Evolutionary conservation across 1,284 basidiomycete genomes (phyloP).

Genomic region (Gastroboletus turbinatus): DNA sequence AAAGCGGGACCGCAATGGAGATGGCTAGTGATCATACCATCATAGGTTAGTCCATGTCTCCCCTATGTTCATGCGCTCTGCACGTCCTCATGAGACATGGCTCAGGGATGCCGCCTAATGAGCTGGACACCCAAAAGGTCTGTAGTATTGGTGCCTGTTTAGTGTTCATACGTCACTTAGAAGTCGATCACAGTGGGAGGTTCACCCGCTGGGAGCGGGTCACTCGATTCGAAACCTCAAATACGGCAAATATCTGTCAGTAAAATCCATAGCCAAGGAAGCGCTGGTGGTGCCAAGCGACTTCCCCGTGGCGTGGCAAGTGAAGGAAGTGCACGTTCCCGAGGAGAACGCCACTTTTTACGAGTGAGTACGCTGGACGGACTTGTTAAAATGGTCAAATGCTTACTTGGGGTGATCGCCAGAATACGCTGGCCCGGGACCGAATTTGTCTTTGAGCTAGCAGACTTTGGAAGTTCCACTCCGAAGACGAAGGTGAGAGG

Average conservation of each 20-base stretch:
- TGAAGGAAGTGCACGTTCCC: slow-evolving; percentile 23
- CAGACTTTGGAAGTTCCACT: slow-evolving; percentile 24
- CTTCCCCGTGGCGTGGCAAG: slow-evolving; percentile 31
- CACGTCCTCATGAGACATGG: slow-evolving; percentile 5
- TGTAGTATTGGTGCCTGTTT: neutral
- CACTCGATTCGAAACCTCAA: slow-evolving; percentile 34
- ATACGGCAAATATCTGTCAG: slow-evolving; percentile 33
- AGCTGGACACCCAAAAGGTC: slow-evolving; percentile 31
- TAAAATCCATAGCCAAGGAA: slow-evolving; percentile 20
- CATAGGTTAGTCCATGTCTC: slow-evolving; percentile 19
- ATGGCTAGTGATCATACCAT: slow-evolving; percentile 27
- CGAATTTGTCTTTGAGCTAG: slow-evolving; percentile 29
- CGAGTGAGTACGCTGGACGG: slow-evolving; percentile 20
- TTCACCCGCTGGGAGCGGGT: slow-evolving; percentile 30
- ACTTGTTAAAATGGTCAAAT: neutral
- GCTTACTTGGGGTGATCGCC: neutral
- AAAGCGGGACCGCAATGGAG: slow-evolving; percentile 36
- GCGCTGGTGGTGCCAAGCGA: slow-evolving; percentile 25
- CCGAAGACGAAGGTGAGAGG: slow-evolving; percentile 32
- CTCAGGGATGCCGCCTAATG: slow-evolving; percentile 31
- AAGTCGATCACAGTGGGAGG: slow-evolving; percentile 24
- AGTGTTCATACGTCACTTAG: neutral
- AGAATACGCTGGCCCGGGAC: slow-evolving; percentile 34
- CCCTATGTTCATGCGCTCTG: too few species aligned
- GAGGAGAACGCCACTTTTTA: slow-evolving; percentile 33